Evolutionary conservation across 169 alveolate genomes (phyloP), one percentile per base, ranked within the genome.

Genomic region (Hammondia hammondi): DNA sequence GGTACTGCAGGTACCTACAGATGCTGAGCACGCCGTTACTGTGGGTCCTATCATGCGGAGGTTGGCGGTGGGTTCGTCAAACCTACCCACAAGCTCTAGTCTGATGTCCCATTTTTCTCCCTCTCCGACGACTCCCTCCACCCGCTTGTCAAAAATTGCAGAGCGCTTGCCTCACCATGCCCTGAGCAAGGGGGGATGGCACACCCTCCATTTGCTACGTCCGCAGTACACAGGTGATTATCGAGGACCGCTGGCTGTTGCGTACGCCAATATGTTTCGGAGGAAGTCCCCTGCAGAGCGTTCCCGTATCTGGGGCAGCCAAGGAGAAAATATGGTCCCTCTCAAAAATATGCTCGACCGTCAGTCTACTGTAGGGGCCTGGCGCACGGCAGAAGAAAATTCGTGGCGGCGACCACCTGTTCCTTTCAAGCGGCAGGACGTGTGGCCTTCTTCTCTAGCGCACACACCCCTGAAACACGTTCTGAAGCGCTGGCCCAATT

Each of bases 101-200:
- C 48, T 77, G 4, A 77, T 77, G 87, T 77, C 87, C 43, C 87
- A 77, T 24, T 77, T 29, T n/a, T 77, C 87, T 29, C 32, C 87
- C 77, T 29, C 77, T 67, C 24, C 77, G 1, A 17, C 77, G 77
- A 67, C n/a, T 67, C 77, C 77, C 6, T 67, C 77, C 77, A 67
- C 32, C 77, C 77, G 6, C n/a, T 27, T 67, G 32, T 67, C 77
- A 32, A 67, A 29, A 17, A 21, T 67, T 67, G 77, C 77, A 17
- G 10, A 67, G 24, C 77, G 77, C 77, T 67, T 67, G 32, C 77
- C 77, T 21, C 77, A 67, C 10, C 77, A 67, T 6, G 5, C 77
- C 32, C 3, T 17, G 35, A 67, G 35, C 4, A 27, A 0, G 77
- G 77, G 32, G 27, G 77, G n/a, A 67, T 67, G 77, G 77, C 77